Percentiles rank a stretch among this genome's conserved stretches.
Evolutionary conservation across 2,329 filamentous ascomycete genomes (phyloP).

Genomic region (Nemania sp.): DNA sequence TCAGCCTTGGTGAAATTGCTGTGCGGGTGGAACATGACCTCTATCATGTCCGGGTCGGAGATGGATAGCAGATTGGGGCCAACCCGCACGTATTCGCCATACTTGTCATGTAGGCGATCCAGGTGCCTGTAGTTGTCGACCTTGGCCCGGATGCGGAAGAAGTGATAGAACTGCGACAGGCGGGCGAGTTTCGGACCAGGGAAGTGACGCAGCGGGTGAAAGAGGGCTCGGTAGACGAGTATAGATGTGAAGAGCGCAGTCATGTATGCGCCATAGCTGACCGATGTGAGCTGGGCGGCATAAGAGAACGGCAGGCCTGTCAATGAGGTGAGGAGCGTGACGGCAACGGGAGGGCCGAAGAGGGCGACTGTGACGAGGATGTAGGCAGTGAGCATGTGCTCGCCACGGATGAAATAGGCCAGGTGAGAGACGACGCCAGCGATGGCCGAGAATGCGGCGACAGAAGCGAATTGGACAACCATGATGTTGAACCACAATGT

Average conservation of each 20-base stretch:
- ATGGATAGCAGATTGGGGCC: conserved; percentile 28
- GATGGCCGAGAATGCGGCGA: conserved; percentile 8
- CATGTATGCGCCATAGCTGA: conserved; percentile 24
- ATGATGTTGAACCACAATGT: conserved; percentile 3
- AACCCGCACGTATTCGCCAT: conserved; percentile 28
- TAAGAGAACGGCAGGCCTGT: conserved; percentile 1
- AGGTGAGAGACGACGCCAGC: conserved; percentile 25
- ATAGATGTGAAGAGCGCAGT: conserved; percentile 26
- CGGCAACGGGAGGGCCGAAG: conserved; percentile 3
- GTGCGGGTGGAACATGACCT: conserved; percentile 22
- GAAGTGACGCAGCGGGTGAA: conserved; percentile 26
- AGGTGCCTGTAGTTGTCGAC: conserved; percentile 27
- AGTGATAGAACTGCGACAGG: conserved; percentile 26
- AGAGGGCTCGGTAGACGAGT: conserved; percentile 23
- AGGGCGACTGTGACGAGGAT: conserved; percentile 16
- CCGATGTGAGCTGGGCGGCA: conserved; percentile 10
- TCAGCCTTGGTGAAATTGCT: conserved; percentile 27
- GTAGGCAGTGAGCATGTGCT: conserved; percentile 25
- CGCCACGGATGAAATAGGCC: conserved; percentile 25
- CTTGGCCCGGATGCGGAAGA: conserved; percentile 23
- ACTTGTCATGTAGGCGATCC: conserved; percentile 24
- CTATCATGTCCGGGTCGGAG: conserved; percentile 25
- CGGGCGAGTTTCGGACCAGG: conserved; percentile 20
- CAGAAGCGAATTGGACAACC: conserved; percentile 4
- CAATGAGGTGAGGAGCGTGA: conserved; percentile 7